Base-by-base conservation (phyloP, 2,329 filamentous ascomycete species). In the Diaporthe sp. region DNA sequence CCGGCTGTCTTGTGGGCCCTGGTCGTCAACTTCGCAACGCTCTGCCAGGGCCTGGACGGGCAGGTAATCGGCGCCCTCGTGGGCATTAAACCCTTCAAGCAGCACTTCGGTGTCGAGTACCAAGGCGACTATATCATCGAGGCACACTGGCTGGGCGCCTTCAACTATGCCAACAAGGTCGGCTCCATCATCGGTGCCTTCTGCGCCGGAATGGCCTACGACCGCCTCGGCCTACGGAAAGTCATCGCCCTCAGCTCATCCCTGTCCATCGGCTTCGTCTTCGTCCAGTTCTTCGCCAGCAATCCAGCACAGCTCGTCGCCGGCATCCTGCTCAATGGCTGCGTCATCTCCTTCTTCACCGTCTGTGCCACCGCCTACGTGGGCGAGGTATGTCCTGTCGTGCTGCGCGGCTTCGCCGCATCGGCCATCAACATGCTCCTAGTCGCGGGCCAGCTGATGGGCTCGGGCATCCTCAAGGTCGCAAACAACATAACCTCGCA, bases 291-390 rank as follows among this genome's bases (percentile, higher is more conserved):
- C 81, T 87, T 87, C 78, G 84, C 85, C 42, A 79, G 82, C 20
- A 84, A 83, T 0, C 81, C 86, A 3, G 80, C 82, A 3, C 82
- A 85, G 7, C 81, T 88, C 3, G 83, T 88, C 22, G 84, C 85
- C 25, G 85, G 86, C 28, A 85, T 88, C 81, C 81, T 89, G 4
- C 81, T 89, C 9, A 84, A 85, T 57, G 87, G 88, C 42, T 82
- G 87, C 47, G 84, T 88, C 20, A 82, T 86, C 22, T 86, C 85
- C 1, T 86, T 85, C 31, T 88, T 87, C 75, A 84, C 84, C 3
- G 83, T 86, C 47, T 81, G 79, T 34, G 82, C 81, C 6, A 80
- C 81, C 1, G 81, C 82, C 10, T 83, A 82, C 68, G 80, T 82
- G 17, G 77, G 79, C 22, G 82, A 83, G 75, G 79, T 83, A 5